Percentiles rank a stretch among this genome's conserved stretches.
Evolutionary conservation across 1,139 yeast genomes (phyloP).

Genomic region (Hanseniaspora uvarum): DNA sequence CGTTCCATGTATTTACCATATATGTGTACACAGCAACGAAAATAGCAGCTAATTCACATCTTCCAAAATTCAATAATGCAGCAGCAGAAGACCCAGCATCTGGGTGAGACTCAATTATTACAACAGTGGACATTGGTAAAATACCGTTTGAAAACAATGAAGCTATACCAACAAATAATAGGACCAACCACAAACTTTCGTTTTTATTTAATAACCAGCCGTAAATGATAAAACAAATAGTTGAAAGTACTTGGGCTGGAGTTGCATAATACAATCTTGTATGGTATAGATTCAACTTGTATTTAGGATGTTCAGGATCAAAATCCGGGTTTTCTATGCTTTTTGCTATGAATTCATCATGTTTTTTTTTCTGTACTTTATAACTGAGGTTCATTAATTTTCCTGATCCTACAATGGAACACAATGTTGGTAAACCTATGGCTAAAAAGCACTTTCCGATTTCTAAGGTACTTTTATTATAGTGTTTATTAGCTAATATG

Average conservation of each 20-base stretch:
- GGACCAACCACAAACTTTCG: conserved; percentile 44
- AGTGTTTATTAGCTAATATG: conserved; percentile 36
- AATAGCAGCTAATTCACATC: conserved; percentile 53
- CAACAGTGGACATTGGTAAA: conserved; percentile 43
- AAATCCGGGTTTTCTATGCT: conserved; percentile 21
- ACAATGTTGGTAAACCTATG: conserved; percentile 49
- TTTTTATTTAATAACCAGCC: conserved; percentile 59
- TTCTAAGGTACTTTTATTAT: conserved; percentile 42
- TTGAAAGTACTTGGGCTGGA: conserved; percentile 32
- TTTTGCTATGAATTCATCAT: conserved; percentile 26
- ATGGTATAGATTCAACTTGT: conserved; percentile 37
- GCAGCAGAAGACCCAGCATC: conserved; percentile 50
- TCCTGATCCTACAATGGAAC: conserved; percentile 44
- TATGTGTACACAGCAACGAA: conserved; percentile 52
- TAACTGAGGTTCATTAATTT: conserved; percentile 40
- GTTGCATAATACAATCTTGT: conserved; percentile 39
- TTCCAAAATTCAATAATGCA: conserved; percentile 48
- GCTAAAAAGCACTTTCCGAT: conserved; percentile 58
- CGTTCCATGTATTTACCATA: conserved; percentile 43
- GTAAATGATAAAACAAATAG: conserved; percentile 41
- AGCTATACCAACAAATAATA: conserved; percentile 45
- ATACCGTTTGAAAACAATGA: conserved; percentile 46
- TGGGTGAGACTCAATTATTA: conserved; percentile 55
- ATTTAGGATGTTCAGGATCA: conserved; percentile 22
- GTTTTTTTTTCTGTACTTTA: conserved; percentile 24